Percentiles rank a stretch among this genome's conserved stretches.
phyloP scores from a whole-genome alignment of 768 basidiomycete genomes.

The Boletus sp. region DNA sequence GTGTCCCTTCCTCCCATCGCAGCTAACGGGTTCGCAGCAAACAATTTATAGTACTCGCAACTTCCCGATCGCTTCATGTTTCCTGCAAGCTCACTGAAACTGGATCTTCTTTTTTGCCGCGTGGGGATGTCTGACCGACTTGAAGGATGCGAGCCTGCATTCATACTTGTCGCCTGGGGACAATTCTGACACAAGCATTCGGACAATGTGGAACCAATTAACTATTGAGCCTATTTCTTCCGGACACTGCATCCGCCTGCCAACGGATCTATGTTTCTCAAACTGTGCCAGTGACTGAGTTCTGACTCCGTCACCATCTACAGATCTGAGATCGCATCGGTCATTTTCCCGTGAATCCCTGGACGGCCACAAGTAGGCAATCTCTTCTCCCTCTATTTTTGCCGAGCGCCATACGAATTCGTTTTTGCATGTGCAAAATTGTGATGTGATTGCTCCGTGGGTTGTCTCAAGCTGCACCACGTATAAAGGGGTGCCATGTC shows the following conservation, averaged over 20 bases:
- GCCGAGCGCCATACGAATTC: slow-evolving; percentile 27
- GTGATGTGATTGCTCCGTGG: slow-evolving; percentile 25
- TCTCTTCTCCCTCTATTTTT: slow-evolving; percentile 34
- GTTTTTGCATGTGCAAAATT: slow-evolving; percentile 24
- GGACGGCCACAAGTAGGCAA: slow-evolving; percentile 31
- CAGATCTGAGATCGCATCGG: slow-evolving; percentile 31
- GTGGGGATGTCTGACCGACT: slow-evolving; percentile 4
- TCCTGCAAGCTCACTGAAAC: slow-evolving; percentile 4
- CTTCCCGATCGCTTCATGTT: slow-evolving; percentile 21
- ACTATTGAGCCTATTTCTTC: slow-evolving; percentile 21
- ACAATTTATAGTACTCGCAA: slow-evolving; percentile 18
- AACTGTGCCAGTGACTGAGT: slow-evolving; percentile 14
- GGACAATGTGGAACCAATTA: slow-evolving; percentile 15
- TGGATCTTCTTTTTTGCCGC: slow-evolving; percentile 17
- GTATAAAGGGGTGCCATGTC: slow-evolving; percentile 32
- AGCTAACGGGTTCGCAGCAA: slow-evolving; percentile 9
- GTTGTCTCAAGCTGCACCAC: slow-evolving; percentile 16
- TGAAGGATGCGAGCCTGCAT: not conserved
- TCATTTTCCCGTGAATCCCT: slow-evolving; percentile 36
- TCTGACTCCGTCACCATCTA: slow-evolving; percentile 29
- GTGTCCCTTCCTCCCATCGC: slow-evolving; percentile 14
- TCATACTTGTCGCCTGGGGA: not conserved
- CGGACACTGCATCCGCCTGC: slow-evolving; percentile 21
- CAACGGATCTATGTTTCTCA: slow-evolving; percentile 34
- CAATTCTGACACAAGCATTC: slow-evolving; percentile 3